Conservation (phyloP, 768 basidiomycete species). For the Kondoa malvinella region DNA sequence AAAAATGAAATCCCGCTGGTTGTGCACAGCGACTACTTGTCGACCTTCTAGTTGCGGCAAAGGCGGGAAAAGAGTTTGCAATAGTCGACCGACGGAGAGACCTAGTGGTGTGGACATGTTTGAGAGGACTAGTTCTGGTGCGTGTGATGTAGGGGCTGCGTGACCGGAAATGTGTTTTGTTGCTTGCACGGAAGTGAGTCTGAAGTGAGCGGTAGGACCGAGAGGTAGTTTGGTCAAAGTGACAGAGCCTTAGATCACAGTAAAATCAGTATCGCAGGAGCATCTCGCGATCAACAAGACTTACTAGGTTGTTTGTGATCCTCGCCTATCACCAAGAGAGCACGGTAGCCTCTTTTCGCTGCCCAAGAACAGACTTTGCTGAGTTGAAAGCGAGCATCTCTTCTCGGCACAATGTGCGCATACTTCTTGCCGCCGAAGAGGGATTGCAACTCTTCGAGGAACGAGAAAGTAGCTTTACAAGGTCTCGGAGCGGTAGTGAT, state of each 20-base stretch:
- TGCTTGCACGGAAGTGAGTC: conserved; percentile 53
- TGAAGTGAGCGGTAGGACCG: conserved; percentile 92
- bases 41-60: conserved; percentile 86
- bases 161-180: conserved; percentile 46
- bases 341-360: conserved; percentile 67
- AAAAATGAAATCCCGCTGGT: conserved; percentile 94
- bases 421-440: conserved; percentile 37
- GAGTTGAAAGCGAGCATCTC: conserved; percentile 74
- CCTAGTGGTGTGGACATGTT: conserved; percentile 86
- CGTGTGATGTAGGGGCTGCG: conserved; percentile 76
- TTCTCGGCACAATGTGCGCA: conserved; percentile 53
- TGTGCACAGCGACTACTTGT: conserved; percentile 92
- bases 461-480: conserved; percentile 11
- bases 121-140: conserved; percentile 88
- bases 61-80: conserved; percentile 90
- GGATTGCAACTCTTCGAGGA: conserved; percentile 25
- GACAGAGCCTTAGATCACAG: conserved; percentile 53
- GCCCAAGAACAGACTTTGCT: conserved; percentile 94
- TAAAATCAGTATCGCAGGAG: conserved; percentile 13
- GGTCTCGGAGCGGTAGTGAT: conserved; percentile 17
- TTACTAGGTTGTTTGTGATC: conserved; percentile 83
- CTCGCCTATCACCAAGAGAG: conserved; percentile 84
- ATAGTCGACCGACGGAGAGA: conserved; percentile 80
- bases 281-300: conserved; percentile 30
- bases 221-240: conserved; percentile 76